phyloP scores from a whole-genome alignment of 179 eudicot species.

The Vitellaria paradoxa region DNA sequence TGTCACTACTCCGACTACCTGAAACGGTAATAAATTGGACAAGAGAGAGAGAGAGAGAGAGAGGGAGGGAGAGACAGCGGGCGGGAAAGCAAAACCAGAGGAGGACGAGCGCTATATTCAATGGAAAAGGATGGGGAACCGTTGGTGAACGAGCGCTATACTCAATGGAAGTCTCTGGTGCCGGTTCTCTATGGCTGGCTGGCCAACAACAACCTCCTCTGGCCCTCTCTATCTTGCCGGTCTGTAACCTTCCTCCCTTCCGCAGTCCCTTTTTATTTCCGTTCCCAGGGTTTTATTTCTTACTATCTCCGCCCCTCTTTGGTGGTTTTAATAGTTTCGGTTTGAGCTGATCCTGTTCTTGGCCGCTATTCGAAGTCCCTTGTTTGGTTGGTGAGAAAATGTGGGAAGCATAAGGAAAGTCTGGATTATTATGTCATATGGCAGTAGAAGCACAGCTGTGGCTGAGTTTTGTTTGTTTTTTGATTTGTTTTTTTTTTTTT shows the following conservation, averaged over 20 bases:
- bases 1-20: too few relatives aligned
- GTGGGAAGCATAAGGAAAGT: background rate
- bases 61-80: too few relatives aligned
- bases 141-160: constrained; percentile 68
- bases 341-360: background rate
- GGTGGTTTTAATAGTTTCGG: background rate
- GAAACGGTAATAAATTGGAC: too few relatives aligned
- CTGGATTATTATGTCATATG: too few relatives aligned
- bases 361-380: constrained; percentile 7
- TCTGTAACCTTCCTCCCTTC: constrained; percentile 14
- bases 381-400: constrained; percentile 8
- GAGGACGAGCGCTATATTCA: constrained; percentile 14
- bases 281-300: background rate
- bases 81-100: constrained; percentile 11
- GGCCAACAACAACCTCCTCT: constrained; percentile 87
- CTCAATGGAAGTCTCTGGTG: constrained; percentile 85
- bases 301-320: background rate
- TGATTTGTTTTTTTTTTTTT: too few relatives aligned
- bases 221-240: constrained; percentile 99
- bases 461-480: background rate
- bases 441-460: too few relatives aligned
- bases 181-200: constrained; percentile 94
- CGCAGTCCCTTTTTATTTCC: constrained; percentile 1
- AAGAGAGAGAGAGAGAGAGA: background rate
- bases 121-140: constrained; percentile 22